Conservation (phyloP, 1,139 yeast genomes). For the Yamadazyma atmosphaerica region DNA sequence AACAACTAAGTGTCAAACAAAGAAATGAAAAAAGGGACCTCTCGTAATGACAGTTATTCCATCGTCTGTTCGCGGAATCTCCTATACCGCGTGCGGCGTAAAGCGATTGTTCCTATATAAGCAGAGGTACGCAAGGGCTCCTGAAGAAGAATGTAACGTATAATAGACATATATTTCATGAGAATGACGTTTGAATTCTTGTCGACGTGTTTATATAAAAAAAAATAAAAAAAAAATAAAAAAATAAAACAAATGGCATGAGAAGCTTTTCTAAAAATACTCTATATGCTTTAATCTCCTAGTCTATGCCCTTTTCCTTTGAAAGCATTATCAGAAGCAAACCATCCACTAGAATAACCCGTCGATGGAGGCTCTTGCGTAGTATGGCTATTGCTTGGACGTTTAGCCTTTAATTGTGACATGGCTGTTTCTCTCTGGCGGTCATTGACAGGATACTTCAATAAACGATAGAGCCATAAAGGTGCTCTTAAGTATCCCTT, state of each 20-base stretch:
- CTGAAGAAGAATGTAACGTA: too few species aligned
- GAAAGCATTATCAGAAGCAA: constrained; percentile 21
- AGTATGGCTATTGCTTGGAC: not conserved
- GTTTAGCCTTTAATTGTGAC: constrained; percentile 1
- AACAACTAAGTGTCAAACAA: too few species aligned
- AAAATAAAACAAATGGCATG: too few species aligned
- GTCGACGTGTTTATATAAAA: too few species aligned
- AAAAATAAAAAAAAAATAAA: too few species aligned
- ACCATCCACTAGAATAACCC: constrained; percentile 16
- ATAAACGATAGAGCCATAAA: constrained; percentile 29
- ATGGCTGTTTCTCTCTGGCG: constrained; percentile 35
- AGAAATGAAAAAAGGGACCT: not conserved
- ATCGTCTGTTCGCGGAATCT: not conserved
- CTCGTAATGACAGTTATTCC: too few species aligned
- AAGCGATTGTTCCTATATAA: too few species aligned
- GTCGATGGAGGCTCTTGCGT: not conserved
- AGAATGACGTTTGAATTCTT: too few species aligned
- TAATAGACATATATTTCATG: too few species aligned
- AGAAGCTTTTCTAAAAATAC: too few species aligned
- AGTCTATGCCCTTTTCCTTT: constrained; percentile 38
- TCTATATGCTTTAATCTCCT: constrained; percentile 24
- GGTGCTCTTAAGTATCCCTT: constrained; percentile 49
- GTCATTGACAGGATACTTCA: constrained; percentile 31
- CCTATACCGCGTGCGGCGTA: not conserved
- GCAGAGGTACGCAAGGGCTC: too few species aligned